Conservation (phyloP, 2,329 filamentous ascomycete genomes). For the Colletotrichum tropicale region DNA sequence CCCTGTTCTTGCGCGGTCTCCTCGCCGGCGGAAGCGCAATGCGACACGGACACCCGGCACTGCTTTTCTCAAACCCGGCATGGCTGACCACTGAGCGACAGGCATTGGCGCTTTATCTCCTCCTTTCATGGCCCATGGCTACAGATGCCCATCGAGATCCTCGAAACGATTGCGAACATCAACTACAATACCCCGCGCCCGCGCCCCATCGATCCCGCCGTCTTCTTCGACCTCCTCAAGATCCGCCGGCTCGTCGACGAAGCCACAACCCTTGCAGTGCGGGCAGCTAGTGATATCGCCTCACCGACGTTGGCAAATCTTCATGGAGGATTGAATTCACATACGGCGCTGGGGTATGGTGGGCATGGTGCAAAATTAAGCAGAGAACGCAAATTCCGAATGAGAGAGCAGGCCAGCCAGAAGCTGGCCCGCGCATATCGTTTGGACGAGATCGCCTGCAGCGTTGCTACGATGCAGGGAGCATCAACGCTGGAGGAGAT, state of each 20-base stretch:
- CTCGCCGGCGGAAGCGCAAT: background rate
- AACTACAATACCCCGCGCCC: conserved; percentile 81
- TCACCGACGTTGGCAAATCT: conserved; percentile 65
- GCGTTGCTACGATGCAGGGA: conserved; percentile 83
- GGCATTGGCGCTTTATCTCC: conserved; percentile 86
- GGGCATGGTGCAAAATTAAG: conserved; percentile 71
- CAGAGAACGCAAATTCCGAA: conserved; percentile 76
- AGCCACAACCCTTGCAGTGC: conserved; percentile 77
- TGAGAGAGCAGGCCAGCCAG: conserved; percentile 80
- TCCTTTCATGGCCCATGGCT: conserved; percentile 86
- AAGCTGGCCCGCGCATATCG: conserved; percentile 80
- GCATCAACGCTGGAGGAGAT: conserved; percentile 80
- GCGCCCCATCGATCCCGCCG: conserved; percentile 77
- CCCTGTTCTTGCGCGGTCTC: background rate
- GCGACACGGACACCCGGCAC: background rate
- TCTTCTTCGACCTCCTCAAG: conserved; percentile 85
- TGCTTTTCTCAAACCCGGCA: background rate
- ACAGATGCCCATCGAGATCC: conserved; percentile 77
- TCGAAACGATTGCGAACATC: conserved; percentile 78
- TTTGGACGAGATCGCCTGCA: conserved; percentile 82
- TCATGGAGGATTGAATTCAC: conserved; percentile 42
- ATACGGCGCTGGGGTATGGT: conserved; percentile 51
- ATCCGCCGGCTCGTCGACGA: conserved; percentile 82
- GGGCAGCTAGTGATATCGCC: conserved; percentile 75
- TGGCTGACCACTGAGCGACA: conserved; percentile 36